Conservation (phyloP, 2,329 filamentous ascomycete genomes). For the Penicillium janthinellum region DNA sequence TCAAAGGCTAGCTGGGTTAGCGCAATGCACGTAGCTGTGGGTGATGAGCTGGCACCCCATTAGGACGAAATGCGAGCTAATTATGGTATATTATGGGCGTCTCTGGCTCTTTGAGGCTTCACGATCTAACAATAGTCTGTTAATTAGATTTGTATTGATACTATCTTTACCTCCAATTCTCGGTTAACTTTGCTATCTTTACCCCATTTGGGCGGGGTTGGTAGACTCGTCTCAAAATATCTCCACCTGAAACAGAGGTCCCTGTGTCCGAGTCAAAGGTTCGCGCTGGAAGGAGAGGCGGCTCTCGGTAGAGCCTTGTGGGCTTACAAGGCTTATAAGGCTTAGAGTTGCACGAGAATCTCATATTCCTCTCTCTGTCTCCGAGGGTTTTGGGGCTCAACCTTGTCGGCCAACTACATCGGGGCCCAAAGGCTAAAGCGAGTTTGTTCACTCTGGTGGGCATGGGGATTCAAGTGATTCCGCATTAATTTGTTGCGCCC, state of each 20-base stretch:
- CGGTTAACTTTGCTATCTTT: constrained; percentile 6
- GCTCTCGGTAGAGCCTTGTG: not conserved
- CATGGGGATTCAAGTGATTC: constrained; percentile 1
- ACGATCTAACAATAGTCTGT: constrained; percentile 25
- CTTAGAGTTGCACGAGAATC: not conserved
- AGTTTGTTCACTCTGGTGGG: not conserved
- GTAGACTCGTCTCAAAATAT: constrained; percentile 19
- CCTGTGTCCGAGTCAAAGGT: constrained; percentile 20
- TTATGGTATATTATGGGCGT: constrained; percentile 18
- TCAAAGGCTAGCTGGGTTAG: not conserved
- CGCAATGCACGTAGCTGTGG: not conserved
- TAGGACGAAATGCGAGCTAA: constrained; percentile 20
- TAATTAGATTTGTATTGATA: constrained; percentile 14
- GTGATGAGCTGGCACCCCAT: constrained; percentile 12
- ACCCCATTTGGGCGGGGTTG: constrained; percentile 1
- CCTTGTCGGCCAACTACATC: not conserved
- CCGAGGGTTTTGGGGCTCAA: not conserved
- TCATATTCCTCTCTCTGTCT: not conserved
- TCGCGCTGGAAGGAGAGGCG: constrained; percentile 9
- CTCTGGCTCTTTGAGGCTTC: not conserved
- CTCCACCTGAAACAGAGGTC: constrained; percentile 23
- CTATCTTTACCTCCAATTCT: constrained; percentile 19
- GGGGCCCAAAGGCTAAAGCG: not conserved
- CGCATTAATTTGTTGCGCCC: constrained; percentile 7
- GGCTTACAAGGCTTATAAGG: constrained; percentile 3